Evolutionary conservation across 192 early-diverging fungal species (phyloP), one percentile per base, ranked within the genome.

Genomic region (Coemansia umbellata): DNA sequence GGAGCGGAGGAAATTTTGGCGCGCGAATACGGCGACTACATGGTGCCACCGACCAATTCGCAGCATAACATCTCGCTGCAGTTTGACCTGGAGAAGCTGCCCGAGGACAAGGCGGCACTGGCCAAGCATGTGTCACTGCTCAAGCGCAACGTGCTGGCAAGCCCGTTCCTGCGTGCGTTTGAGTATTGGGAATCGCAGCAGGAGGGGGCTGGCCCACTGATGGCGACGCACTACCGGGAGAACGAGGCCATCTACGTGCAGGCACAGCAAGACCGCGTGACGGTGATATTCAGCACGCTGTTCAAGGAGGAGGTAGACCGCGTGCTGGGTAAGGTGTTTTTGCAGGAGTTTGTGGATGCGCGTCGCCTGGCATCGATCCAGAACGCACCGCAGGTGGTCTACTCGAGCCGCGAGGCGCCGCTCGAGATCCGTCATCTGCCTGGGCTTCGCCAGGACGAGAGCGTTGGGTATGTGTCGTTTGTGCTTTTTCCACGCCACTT

Each of bases 271-370:
- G 97, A 99, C 68, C 86, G 95, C 26, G 93, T 99, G 36, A 99
- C 97, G 2, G 94, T 97, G 18, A 94, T 97, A 43, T 99, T 97
- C 74, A 91, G 88, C 26, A 96, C 94, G 9, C 78, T 84, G 69
- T 99, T 99, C 75, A 94, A 93, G 72, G 97, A 99, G 52, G 97
- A 99, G 60, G 91, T 93, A 9, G 97, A 99, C 65, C 84, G 86
- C 27, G 87, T 99, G 55, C 88, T 92, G 74, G 97, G 94, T 41
- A 90, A 87, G 55, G 92, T 99, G 26, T 99, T 99, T 68, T 78
- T 99, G 52, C 94, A 97, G 84, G 96, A 99, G 86, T 99, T 99
- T 77, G 93, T 95, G 22, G 96, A 99, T 80, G 96, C 93, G n/a
- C 82, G 96, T 44, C 87, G 93, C 60, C 87, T 84, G 68, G 87